phyloP scores from a whole-genome alignment of 345 rosid species.

The Tarenaya hassleriana region DNA sequence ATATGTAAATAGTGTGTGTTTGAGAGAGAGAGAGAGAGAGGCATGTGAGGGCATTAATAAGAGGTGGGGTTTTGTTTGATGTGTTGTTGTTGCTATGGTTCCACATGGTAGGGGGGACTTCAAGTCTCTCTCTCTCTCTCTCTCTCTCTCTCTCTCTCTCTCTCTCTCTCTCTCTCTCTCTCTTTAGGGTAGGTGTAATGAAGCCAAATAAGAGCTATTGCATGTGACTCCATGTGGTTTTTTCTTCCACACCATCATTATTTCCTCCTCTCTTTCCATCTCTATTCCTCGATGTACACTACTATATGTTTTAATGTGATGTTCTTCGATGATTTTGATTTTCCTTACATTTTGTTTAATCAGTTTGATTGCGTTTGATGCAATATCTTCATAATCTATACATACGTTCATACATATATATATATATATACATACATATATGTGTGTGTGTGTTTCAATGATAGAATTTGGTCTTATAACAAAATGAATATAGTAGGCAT shows the following conservation, averaged over 20 bases:
- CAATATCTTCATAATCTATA: too few relatives aligned
- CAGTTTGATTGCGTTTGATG: too few relatives aligned
- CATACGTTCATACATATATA: too few relatives aligned
- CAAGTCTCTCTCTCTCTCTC: slow-evolving; percentile 21
- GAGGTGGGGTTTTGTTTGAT: slow-evolving; percentile 29
- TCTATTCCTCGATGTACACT: neutral
- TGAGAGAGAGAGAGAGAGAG: slow-evolving; percentile 9
- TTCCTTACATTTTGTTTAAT: too few relatives aligned
- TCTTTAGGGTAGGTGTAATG: slow-evolving; percentile 29
- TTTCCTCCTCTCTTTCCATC: neutral
- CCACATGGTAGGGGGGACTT: slow-evolving; percentile 26
- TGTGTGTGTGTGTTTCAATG: too few relatives aligned
- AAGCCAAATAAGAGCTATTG: slow-evolving; percentile 18
- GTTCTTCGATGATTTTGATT: too few relatives aligned
- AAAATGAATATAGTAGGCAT: too few relatives aligned
- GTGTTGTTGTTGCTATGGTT: slow-evolving; percentile 23
- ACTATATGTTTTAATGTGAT: neutral
- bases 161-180: too few relatives aligned
- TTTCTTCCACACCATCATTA: slow-evolving; percentile 15
- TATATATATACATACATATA: too few relatives aligned
- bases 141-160: too few relatives aligned
- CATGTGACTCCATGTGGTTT: slow-evolving; percentile 34
- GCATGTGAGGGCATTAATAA: slow-evolving; percentile 29
- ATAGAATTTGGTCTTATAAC: too few relatives aligned
- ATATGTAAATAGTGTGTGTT: slow-evolving; percentile 10